Evolutionary conservation across 306 rosid species (phyloP), one percentile per base, ranked within the genome.

Genomic region (Abrus precatorius): DNA sequence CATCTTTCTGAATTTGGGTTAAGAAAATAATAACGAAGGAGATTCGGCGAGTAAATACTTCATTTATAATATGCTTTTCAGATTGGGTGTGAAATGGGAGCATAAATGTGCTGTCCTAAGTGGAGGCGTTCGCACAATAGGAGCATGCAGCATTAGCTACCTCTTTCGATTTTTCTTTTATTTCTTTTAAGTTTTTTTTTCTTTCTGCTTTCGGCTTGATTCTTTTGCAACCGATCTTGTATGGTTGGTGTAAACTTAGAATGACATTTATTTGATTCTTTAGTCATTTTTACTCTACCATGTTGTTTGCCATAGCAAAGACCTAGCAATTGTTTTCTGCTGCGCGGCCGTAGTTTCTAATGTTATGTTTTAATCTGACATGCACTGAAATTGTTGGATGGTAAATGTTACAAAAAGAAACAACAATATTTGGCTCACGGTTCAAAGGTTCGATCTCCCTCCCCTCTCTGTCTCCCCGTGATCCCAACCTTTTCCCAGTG

Each of bases 21-120:
- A 6, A 45, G 52, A 72, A 63, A 79, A 83, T 70, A 62, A 7
- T 61, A 76, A 76, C 61, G 86, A 89, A 85, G 79, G 69, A 77
- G 74, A 84, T 86, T 83, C 88, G 49, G n/a, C 62, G 77, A 85
- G 69, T 81, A 63, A 75, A 48, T 80, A 80, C 44, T 64, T 50
- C 69, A 53, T 32, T 64, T 74, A 47, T 73, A 80, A 80, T 79
- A 49, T 66, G 34, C 49, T 48, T 55, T 63, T 27, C 59, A 30
- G 82, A 85, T 82, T 79, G 41, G 73, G 12, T 76, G 64, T 62
- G 82, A 76, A 49, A 44, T 69, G 65, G 80, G 78, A 66, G 74
- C 48, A 9, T 65, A 83, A 73, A 68, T 63, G 80, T 80, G 77
- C 79, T 80, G 72, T 75, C 75, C 83, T 83, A 41, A 80, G 71